Base-by-base conservation (phyloP, 2,329 filamentous ascomycete species). In the Fusarium pseudonygamai region DNA sequence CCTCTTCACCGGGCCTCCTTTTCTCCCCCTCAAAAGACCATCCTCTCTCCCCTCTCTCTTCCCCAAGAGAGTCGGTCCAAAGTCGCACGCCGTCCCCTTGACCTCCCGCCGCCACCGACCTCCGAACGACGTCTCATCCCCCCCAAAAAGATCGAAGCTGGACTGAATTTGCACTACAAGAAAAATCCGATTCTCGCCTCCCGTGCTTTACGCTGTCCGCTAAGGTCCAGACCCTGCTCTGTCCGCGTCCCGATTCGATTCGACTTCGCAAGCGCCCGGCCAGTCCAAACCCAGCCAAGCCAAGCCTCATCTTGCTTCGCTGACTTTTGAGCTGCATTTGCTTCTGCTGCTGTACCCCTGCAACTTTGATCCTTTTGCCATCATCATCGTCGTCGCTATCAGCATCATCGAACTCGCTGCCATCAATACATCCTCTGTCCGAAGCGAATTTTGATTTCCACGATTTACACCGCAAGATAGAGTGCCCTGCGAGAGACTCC, bases 191-290 rank as follows among this genome's bases (percentile, higher is more conserved):
- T 70, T 73, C 73, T 77, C 60, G 73, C 71, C 70, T 73, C 71
- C 75, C 63, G 63, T 73, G 62, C 56, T 74, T 56, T 67, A 50
- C 75, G 75, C 71, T 71, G 75, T 60, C 74, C 72, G 47, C 71
- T 69, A 74, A 73, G 69, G 63, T 60, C 64, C 68, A 67, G 71
- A 76, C 72, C 75, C 71, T 73, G 71, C 73, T 69, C 59, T 58
- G 62, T 73, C 60, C 64, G 63, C 69, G 52, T 73, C 71, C 73
- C 71, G 75, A 58, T 76, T 73, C 69, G 65, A 69, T 46, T 69
- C 50, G 64, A 71, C 67, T 59, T 73, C 63, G 67, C 60, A 74
- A 67, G 72, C 75, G 75, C 58, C 50, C 57, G 24, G 53, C 57
- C 64, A 49, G 30, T 49, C 45, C 34, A 37, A 59, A 64, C 59